phyloP scores from a whole-genome alignment of 257 asterid species.

The Primulina tabacum region DNA sequence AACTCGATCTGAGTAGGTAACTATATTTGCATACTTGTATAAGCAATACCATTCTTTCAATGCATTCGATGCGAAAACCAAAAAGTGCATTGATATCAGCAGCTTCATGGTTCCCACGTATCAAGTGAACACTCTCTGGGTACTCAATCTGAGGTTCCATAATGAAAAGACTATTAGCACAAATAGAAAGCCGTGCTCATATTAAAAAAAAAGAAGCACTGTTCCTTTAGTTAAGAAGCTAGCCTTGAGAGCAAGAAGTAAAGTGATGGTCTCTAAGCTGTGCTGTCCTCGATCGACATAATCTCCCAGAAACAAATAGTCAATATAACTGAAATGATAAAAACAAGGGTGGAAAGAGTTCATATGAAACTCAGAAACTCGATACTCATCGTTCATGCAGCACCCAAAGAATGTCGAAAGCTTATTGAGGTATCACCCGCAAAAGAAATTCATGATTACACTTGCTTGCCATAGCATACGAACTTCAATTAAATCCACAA shows the following conservation, averaged over 20 bases:
- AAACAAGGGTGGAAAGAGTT: slow-evolving; percentile 17
- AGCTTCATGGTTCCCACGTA: slow-evolving; percentile 99
- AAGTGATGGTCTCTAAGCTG: slow-evolving; percentile 98
- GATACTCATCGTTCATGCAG: slow-evolving; percentile 11
- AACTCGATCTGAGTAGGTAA: neutral
- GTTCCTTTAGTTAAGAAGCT: slow-evolving; percentile 23
- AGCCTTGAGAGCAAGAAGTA: slow-evolving; percentile 96
- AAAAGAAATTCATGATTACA: neutral
- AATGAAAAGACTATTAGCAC: slow-evolving; percentile 23
- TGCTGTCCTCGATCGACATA: slow-evolving; percentile 99
- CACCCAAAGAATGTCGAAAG: neutral
- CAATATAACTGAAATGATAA: slow-evolving; percentile 75
- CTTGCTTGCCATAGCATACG: neutral
- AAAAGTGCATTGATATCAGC: slow-evolving; percentile 98
- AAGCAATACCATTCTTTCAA: slow-evolving; percentile 83
- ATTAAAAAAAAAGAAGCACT: slow-evolving; percentile 1
- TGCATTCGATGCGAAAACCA: slow-evolving; percentile 98
- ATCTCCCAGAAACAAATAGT: slow-evolving; percentile 95
- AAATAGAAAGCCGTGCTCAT: neutral
- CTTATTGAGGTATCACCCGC: neutral
- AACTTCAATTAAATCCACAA: neutral
- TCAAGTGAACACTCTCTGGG: slow-evolving; percentile 92
- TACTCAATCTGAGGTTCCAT: slow-evolving; percentile 67
- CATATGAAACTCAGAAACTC: slow-evolving; percentile 4
- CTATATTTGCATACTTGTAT: slow-evolving; percentile 9